Base-by-base conservation (phyloP, 2,329 filamentous ascomycete species). In the Apiospora sp. region DNA sequence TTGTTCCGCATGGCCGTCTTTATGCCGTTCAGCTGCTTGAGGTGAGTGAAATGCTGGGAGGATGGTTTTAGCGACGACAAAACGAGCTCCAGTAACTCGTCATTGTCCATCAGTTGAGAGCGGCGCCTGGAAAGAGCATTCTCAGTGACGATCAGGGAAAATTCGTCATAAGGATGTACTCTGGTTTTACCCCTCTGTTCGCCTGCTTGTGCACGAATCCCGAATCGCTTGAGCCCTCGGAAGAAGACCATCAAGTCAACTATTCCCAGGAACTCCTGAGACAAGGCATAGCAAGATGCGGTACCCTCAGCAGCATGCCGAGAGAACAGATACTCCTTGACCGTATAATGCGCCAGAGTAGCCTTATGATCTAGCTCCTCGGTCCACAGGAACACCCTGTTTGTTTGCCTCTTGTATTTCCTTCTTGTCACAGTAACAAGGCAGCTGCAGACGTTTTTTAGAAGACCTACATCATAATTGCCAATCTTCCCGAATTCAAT, bases 271-370 rank as follows among this genome's bases (percentile, higher is more conserved):
- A 67, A 46, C 1, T 72, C 16, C 6, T 76, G 48, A 3, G 75
- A 75, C 34, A 80, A 68, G 22, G 78, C 76, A 34, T 77, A 80
- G 51, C 75, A 74, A 2, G 73, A 73, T 4, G 78, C 78, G 2
- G 68, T 27, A 6, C 74, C 75, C 1, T 73, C 46, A 2, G 71
- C 72, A 30, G 75, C 76, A 0, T 71, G 16, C 3, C 68, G 41
- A n/a, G 69, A 73, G 61, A 76, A 78, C 7, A 80, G 73, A 14
- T 77, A 80, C 58, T 80, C 78, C 67, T 74, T 77, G 22, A 80
- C 78, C 19, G 78, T 80, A 27, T 78, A 80, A 67, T 80, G 78
- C 10, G 78, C 76, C 22, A 78, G 54, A 19, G 48, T 69, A 27
- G 75, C 77, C 43, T 71, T 76, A 19, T 64, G 58, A 19, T 22